These are phyloP conservation scores for Jaltomata sinuosa DNA, from an alignment of 257 asterid species.

Conservation along the genomic window DNA sequence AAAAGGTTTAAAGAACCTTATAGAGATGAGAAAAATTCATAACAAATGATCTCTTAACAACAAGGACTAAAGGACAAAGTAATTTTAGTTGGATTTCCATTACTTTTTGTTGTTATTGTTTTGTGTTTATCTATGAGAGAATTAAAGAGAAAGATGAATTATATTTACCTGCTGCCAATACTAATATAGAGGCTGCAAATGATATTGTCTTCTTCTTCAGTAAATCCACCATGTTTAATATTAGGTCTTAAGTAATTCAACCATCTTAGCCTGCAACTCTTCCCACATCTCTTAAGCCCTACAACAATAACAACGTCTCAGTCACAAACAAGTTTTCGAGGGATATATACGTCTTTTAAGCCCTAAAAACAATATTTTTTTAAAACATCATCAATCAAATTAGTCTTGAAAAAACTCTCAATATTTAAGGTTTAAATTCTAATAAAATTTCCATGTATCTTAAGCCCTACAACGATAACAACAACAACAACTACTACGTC, in stretches of 20 bases:
- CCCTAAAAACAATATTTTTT: conserved; percentile 29
- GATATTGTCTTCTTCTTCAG: conserved; percentile 94
- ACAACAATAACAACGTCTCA: not conserved
- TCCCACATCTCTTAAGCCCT: conserved; percentile 98
- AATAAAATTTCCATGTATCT: not conserved
- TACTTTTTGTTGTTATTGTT: conserved; percentile 1
- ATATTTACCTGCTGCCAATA: conserved; percentile 88
- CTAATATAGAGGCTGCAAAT: conserved; percentile 95
- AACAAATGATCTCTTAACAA: conserved; percentile 26
- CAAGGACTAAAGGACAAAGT: conserved; percentile 65
- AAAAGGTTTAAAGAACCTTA: not conserved
- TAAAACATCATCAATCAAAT: not conserved
- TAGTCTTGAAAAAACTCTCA: not conserved
- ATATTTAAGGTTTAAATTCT: not conserved
- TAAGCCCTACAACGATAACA: not conserved
- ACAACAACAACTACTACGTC: not conserved
- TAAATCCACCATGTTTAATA: conserved; percentile 89
- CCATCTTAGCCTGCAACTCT: conserved; percentile 95
- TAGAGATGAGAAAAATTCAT: not conserved
- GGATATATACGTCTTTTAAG: conserved; percentile 13
- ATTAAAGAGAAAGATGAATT: not conserved
- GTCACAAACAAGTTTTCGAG: not conserved
- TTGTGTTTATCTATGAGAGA: not conserved
- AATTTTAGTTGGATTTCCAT: conserved; percentile 9
- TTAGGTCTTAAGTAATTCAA: conserved; percentile 84